Base-by-base conservation (phyloP, 73 alveolate species). In the Blepharisma japonicum region DNA sequence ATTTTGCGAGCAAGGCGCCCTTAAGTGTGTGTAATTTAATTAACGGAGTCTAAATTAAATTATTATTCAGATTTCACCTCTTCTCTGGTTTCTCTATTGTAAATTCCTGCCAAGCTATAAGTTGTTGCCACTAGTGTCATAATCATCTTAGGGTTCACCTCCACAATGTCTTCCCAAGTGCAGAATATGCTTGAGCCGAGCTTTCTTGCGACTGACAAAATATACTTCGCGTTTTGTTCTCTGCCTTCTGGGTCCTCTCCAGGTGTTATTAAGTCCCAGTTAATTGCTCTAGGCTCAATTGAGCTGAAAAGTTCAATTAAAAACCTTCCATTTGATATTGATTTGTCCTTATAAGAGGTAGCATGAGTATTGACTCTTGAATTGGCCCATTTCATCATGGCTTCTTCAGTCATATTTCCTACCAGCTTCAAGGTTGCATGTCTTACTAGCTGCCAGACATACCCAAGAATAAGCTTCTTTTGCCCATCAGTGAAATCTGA, bases 151-250 rank as follows among this genome's bases (percentile, higher is more conserved):
- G 74, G 23, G 71, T 91, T 92, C 71, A 93, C 97, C 71, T 95
- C 90, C 55, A 89, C 84, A 77, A 95, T 95, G 87, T 95, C 97
- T 85, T 95, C 98, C 98, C 98, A 94, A 46, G 90, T 95, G 45
- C 93, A 86, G 87, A 95, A 95, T 42, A 95, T 92, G 38, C 92
- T 94, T 4, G 97, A 96, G 1, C 99, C 99, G 38, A 95, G 89
- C 87, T 94, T 95, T 80, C 98, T 91, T 7, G 99, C 99, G 68
- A 94, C 89, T n/a, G 99, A 94, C 38, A 95, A 83, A 45, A 87
- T 91, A 74, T 95, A 89, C 78, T 94, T 94, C 27, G 99, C 98
- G 91, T 95, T 95, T 56, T 86, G 90, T 45, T 82, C 93, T 51
- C 71, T 84, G 71, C 93, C 99, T 48, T 95, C 96, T 18, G 91